A percentile compares a stretch with the other conserved stretches of the same genome.
Conservation (phyloP, 208 protist genomes). For the Trypanosomatidae sp. region DNA sequence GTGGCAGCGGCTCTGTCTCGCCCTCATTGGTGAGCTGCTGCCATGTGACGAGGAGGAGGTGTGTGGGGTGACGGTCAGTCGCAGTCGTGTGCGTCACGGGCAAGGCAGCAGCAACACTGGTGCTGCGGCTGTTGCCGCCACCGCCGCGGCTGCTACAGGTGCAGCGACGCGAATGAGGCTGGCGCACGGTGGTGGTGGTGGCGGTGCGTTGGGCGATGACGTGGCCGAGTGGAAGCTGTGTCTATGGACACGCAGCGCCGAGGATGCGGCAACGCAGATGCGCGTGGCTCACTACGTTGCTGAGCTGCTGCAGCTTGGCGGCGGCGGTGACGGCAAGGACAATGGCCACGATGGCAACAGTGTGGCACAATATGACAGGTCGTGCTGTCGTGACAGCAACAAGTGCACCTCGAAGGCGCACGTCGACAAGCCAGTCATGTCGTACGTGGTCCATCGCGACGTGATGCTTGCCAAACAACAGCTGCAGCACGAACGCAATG, state of each 20-base stretch:
- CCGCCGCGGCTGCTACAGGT: no score
- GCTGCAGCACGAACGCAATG: neutral
- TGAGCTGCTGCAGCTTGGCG: slow-evolving; percentile 16
- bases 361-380: no score
- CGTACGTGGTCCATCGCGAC: neutral
- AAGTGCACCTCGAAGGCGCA: no score
- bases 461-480: slow-evolving; percentile 2
- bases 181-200: slow-evolving; percentile 5
- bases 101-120: no score
- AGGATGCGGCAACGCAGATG: slow-evolving; percentile 43
- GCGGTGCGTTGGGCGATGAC: neutral
- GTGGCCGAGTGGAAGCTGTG: slow-evolving; percentile 62
- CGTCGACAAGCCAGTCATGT: neutral
- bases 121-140: no score
- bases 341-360: neutral
- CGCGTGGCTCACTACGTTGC: slow-evolving; percentile 45
- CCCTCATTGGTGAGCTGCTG: slow-evolving; percentile 68
- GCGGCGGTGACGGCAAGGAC: neutral
- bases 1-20: slow-evolving; percentile 67
- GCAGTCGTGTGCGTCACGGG: slow-evolving; percentile 24
- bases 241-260: slow-evolving; percentile 74
- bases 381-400: no score
- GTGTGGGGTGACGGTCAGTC: slow-evolving; percentile 64
- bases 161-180: no score
- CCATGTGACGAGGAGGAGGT: slow-evolving; percentile 71